Conservation (phyloP, 257 asterid species). For the Oldenlandia corymbosa region DNA sequence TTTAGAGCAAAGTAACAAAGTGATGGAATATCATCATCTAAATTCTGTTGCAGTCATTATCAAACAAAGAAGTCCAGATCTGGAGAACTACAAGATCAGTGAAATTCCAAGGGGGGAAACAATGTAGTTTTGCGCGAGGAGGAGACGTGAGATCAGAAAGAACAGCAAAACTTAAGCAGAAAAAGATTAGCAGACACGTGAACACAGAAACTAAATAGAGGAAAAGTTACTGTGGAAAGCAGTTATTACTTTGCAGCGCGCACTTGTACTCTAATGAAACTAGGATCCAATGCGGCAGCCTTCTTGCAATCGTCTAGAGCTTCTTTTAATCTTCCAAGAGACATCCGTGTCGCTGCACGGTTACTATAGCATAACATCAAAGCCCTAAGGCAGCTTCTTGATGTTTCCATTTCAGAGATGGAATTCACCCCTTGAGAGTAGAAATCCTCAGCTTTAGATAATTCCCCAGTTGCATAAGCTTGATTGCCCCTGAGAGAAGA, state of each 20-base stretch:
- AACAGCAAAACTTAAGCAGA: not conserved
- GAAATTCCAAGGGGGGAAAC: too few relatives aligned
- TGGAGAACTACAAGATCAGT: too few relatives aligned
- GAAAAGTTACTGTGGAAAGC: not conserved
- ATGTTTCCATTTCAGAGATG: slow-evolving; percentile 58
- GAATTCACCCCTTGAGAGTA: slow-evolving; percentile 76
- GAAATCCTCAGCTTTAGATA: slow-evolving; percentile 77
- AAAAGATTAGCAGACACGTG: slow-evolving; percentile 3
- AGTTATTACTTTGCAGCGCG: slow-evolving; percentile 89
- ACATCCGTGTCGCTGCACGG: slow-evolving; percentile 93
- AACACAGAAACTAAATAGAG: not conserved
- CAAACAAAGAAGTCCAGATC: not conserved
- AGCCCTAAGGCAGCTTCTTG: slow-evolving; percentile 72
- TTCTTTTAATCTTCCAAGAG: slow-evolving; percentile 83
- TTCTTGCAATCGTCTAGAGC: slow-evolving; percentile 84
- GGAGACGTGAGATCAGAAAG: not conserved
- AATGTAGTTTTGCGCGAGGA: too few relatives aligned
- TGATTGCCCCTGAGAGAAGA: slow-evolving; percentile 79
- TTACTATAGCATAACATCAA: slow-evolving; percentile 89
- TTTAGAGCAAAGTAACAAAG: not conserved
- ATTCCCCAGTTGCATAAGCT: slow-evolving; percentile 85
- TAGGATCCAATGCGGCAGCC: slow-evolving; percentile 79
- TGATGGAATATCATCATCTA: not conserved
- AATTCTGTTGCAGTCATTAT: not conserved
- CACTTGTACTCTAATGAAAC: slow-evolving; percentile 71